Percentiles rank a stretch among this genome's conserved stretches.
Evolutionary conservation across 257 asterid genomes (phyloP).

Genomic region (Avicennia marina): DNA sequence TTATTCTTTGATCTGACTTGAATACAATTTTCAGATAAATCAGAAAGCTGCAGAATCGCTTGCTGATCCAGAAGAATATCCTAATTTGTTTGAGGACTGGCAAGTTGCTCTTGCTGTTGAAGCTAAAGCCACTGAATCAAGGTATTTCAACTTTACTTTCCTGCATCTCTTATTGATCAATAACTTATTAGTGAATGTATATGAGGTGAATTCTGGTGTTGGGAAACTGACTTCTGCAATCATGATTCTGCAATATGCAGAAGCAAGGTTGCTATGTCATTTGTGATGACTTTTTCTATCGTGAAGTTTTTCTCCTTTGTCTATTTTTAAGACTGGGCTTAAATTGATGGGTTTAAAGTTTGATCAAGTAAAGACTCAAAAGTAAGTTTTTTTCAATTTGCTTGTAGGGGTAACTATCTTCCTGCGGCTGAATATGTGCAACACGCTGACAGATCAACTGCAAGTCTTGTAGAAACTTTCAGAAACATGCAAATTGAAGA

Average conservation of each 20-base stretch:
- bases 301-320: no score
- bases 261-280: not conserved
- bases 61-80: conserved; percentile 97
- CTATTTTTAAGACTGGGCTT: not conserved
- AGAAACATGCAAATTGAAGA: conserved; percentile 76
- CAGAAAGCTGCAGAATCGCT: conserved; percentile 98
- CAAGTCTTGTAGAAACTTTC: conserved; percentile 77
- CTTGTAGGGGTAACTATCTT: conserved; percentile 64
- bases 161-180: conserved; percentile 6
- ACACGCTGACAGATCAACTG: conserved; percentile 67
- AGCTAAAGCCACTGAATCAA: conserved; percentile 63
- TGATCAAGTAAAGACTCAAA: conserved; percentile 12
- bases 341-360: not conserved
- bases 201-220: no score
- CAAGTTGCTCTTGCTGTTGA: conserved; percentile 92
- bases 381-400: conserved; percentile 15
- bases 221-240: not conserved
- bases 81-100: conserved; percentile 97
- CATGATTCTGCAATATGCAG: not conserved
- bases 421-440: conserved; percentile 73
- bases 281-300: no score
- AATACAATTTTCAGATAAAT: conserved; percentile 55
- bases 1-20: conserved; percentile 15
- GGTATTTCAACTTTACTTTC: conserved; percentile 17
- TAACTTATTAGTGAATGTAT: not conserved